A percentile compares a stretch with the other conserved stretches of the same genome.
Conservation (phyloP, 2,329 filamentous ascomycete genomes). For the Geoglossum cookeanum region DNA sequence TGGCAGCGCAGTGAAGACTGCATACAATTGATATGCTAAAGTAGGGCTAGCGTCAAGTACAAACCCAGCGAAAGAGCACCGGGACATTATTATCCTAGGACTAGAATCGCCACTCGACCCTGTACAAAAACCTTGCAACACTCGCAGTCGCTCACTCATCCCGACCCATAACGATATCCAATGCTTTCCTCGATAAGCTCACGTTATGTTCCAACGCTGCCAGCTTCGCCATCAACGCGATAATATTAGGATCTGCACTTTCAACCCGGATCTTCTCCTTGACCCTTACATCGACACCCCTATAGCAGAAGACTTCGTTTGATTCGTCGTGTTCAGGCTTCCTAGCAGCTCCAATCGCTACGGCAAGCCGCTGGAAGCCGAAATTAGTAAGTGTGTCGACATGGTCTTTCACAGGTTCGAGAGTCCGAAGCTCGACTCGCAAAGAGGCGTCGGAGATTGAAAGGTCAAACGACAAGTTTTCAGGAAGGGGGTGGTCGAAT, state of each 20-base stretch:
- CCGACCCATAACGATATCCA: slow-evolving; percentile 61
- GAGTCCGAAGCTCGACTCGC: slow-evolving; percentile 43
- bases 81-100: neutral
- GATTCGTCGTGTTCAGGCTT: slow-evolving; percentile 39
- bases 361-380: slow-evolving; percentile 33
- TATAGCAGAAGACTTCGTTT: slow-evolving; percentile 54
- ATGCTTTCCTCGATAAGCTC: slow-evolving; percentile 45
- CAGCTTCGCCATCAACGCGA: slow-evolving; percentile 69
- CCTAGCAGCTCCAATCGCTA: slow-evolving; percentile 24
- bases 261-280: slow-evolving; percentile 80
- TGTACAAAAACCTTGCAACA: neutral
- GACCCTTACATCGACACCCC: slow-evolving; percentile 57
- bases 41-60: neutral
- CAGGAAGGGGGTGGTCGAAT: slow-evolving; percentile 43
- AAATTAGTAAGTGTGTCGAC: slow-evolving; percentile 29
- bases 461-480: slow-evolving; percentile 54
- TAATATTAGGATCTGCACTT: slow-evolving; percentile 69
- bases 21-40: neutral
- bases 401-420: slow-evolving; percentile 31
- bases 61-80: neutral
- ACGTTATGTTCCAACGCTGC: slow-evolving; percentile 58
- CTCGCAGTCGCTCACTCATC: slow-evolving; percentile 18
- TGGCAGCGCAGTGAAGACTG: slow-evolving; percentile 19
- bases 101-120: neutral
- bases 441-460: slow-evolving; percentile 34